Evolutionary conservation across 345 rosid genomes (phyloP).

Genomic region (Zanthoxylum bungeanum): DNA sequence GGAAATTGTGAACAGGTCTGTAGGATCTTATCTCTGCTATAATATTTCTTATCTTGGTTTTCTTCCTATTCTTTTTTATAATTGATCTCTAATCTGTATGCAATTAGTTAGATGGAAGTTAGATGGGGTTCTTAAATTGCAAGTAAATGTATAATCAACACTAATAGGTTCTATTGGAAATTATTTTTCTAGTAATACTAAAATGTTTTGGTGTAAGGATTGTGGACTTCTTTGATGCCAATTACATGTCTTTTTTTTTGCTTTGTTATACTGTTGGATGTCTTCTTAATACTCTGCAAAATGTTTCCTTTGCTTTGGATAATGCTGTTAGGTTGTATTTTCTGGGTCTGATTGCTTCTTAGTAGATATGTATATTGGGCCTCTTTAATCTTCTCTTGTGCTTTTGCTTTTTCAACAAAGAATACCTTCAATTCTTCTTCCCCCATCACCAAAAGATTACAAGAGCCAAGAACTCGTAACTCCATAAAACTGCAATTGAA

Average conservation of each 20-base stretch:
- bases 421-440: too few relatives aligned
- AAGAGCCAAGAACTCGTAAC: neutral
- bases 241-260: neutral
- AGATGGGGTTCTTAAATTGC: neutral
- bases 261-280: too few relatives aligned
- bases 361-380: too few relatives aligned
- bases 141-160: neutral
- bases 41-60: neutral
- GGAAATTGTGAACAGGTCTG: slow-evolving; percentile 91
- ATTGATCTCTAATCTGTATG: neutral
- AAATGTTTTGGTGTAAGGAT: neutral
- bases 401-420: too few relatives aligned
- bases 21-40: slow-evolving; percentile 10
- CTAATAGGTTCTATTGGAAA: neutral
- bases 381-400: too few relatives aligned
- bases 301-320: too few relatives aligned
- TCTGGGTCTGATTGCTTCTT: too few relatives aligned
- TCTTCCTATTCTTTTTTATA: neutral
- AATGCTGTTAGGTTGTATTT: too few relatives aligned
- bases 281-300: too few relatives aligned
- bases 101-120: neutral
- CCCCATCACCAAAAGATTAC: neutral
- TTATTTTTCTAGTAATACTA: neutral
- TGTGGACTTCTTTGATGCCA: neutral
- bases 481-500: neutral